Evolutionary conservation across 805 yeast species (phyloP).

Genomic region (Pichia scutulata): DNA sequence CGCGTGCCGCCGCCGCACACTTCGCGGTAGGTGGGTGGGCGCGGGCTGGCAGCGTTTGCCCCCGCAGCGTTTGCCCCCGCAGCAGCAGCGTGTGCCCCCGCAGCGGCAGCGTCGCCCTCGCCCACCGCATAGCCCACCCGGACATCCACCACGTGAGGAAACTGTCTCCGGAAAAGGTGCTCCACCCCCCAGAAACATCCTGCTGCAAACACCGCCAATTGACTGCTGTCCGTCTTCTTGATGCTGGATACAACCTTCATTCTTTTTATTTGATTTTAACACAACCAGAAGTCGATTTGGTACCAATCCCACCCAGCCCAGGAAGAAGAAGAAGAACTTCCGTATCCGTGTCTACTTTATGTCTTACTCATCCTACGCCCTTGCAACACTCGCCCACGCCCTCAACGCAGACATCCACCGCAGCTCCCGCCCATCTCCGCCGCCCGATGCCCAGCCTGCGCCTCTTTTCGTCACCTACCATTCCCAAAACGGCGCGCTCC

Average conservation of each 20-base stretch:
- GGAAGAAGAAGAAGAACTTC: neutral
- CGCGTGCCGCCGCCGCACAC: constrained; percentile 78
- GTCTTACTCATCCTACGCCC: neutral
- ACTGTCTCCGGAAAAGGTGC: constrained; percentile 67
- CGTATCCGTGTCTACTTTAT: neutral
- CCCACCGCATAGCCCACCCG: constrained; percentile 94
- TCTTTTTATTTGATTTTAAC: no score
- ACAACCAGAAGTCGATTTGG: no score
- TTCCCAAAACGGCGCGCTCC: neutral
- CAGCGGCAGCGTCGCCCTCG: neutral
- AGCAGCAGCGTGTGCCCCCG: constrained; percentile 3
- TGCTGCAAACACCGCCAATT: constrained; percentile 49
- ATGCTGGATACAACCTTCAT: neutral
- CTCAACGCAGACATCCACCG: neutral
- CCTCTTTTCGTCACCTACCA: neutral
- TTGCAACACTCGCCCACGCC: neutral
- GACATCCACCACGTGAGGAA: constrained; percentile 57
- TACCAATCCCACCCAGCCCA: no score
- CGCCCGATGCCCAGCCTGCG: neutral
- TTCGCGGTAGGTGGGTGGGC: constrained; percentile 53
- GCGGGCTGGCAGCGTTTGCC: constrained; percentile 8
- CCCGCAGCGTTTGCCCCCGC: neutral
- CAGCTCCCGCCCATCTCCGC: neutral
- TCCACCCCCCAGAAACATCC: constrained; percentile 91
- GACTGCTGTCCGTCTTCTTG: constrained; percentile 32